Percentiles rank a stretch among this genome's conserved stretches.
phyloP scores from a whole-genome alignment of 768 basidiomycete genomes.

The Boletellus ananas region DNA sequence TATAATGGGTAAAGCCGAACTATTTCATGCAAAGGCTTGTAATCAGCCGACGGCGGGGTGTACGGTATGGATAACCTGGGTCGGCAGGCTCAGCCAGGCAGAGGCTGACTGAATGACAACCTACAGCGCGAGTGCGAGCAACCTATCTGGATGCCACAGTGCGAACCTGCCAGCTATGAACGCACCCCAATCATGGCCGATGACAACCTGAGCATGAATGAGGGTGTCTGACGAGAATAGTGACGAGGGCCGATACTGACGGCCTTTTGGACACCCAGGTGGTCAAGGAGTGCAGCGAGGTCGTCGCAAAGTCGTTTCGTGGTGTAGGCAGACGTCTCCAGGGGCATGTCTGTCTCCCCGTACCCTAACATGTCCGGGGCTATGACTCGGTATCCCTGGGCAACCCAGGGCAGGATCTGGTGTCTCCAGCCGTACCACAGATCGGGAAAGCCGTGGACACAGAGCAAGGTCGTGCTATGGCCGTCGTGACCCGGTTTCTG shows the following conservation, averaged over 20 bases:
- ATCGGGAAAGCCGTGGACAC: slow-evolving; percentile 81
- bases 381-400: slow-evolving; percentile 57
- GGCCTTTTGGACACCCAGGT: slow-evolving; percentile 47
- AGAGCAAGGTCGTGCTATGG: slow-evolving; percentile 51
- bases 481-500: slow-evolving; percentile 48
- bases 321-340: slow-evolving; percentile 52
- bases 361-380: slow-evolving; percentile 54
- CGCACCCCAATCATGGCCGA: slow-evolving; percentile 84
- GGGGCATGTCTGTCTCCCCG: slow-evolving; percentile 59
- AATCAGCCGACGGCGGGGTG: slow-evolving; percentile 50
- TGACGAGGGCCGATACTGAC: slow-evolving; percentile 36
- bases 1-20: slow-evolving; percentile 51
- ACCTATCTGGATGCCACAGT: slow-evolving; percentile 65
- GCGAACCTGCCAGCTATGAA: slow-evolving; percentile 62
- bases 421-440: slow-evolving; percentile 69
- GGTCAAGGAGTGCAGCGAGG: slow-evolving; percentile 61
- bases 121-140: slow-evolving; percentile 60
- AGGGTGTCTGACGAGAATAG: neutral
- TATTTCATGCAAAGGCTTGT: slow-evolving; percentile 49
- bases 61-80: slow-evolving; percentile 65
- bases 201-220: slow-evolving; percentile 43
- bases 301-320: slow-evolving; percentile 59
- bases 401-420: slow-evolving; percentile 70
- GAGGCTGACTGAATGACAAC: slow-evolving; percentile 1
- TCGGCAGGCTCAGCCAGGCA: neutral